These are phyloP conservation scores for Trichoderma atroviride DNA, from an alignment of 2,329 filamentous ascomycete species.

Conservation along the genomic window DNA sequence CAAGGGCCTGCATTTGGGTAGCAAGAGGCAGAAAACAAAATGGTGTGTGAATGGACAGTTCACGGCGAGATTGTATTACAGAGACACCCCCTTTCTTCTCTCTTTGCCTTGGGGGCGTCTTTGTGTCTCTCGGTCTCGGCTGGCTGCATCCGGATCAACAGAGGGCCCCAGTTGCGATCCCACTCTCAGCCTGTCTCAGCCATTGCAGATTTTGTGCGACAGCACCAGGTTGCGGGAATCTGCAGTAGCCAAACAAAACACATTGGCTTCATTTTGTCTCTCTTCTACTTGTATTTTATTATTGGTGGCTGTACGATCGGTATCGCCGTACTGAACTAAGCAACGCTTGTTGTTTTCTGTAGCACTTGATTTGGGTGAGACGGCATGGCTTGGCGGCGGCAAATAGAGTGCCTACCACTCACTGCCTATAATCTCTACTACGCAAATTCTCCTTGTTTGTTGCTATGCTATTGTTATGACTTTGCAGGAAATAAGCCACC, in stretches of 20 bases:
- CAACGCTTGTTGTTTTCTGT: neutral
- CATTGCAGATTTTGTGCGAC: constrained; percentile 11
- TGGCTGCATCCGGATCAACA: constrained; percentile 22
- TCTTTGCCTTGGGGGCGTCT: neutral
- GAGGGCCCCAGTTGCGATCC: neutral
- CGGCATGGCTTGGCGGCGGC: constrained; percentile 6
- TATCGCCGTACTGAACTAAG: neutral
- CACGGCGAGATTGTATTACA: neutral
- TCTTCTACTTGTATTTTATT: neutral
- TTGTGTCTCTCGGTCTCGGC: neutral
- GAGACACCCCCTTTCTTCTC: neutral
- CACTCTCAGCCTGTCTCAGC: neutral
- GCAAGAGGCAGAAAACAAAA: neutral
- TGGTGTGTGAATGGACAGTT: neutral
- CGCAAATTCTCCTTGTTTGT: neutral
- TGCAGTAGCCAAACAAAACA: neutral
- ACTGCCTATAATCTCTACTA: neutral
- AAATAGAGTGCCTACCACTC: neutral
- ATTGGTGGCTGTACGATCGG: neutral
- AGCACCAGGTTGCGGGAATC: neutral
- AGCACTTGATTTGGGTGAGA: neutral
- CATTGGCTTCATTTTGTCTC: neutral
- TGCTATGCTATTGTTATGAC: neutral
- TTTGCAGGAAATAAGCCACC: neutral
- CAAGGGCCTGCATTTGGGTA: neutral